phyloP scores from a whole-genome alignment of 345 rosid genomes.

The Anastatica hierochuntica region DNA sequence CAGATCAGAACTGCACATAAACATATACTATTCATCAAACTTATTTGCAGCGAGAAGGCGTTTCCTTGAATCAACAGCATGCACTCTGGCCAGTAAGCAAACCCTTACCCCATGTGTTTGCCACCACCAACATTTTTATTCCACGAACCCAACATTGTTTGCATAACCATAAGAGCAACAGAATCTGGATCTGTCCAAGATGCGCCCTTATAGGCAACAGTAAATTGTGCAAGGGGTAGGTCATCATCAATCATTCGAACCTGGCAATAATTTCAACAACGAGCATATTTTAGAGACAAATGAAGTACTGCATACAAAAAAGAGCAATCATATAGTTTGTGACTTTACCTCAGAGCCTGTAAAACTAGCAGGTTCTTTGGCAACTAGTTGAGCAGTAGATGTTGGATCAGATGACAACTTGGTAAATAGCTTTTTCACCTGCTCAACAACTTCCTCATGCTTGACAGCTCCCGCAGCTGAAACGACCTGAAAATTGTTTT shows the following conservation, averaged over 20 bases:
- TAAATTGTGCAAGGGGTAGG: conserved; percentile 94
- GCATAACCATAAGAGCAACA: conserved; percentile 90
- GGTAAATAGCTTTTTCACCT: conserved; percentile 71
- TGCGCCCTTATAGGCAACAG: conserved; percentile 93
- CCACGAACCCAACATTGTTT: conserved; percentile 98
- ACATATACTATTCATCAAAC: conserved; percentile 18
- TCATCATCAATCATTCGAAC: conserved; percentile 92
- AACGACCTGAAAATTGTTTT: conserved; percentile 51
- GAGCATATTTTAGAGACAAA: background rate
- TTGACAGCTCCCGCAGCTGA: conserved; percentile 97
- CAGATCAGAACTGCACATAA: conserved; percentile 62
- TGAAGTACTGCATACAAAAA: background rate
- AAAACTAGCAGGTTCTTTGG: conserved; percentile 71
- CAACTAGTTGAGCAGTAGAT: conserved; percentile 74
- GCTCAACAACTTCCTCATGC: conserved; percentile 91
- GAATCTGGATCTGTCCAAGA: conserved; percentile 99
- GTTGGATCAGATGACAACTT: conserved; percentile 79
- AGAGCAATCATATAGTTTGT: background rate
- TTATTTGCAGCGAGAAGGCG: background rate
- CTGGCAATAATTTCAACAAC: conserved; percentile 28
- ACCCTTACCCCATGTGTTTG: conserved; percentile 95
- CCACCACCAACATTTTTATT: conserved; percentile 81
- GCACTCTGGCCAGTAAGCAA: background rate
- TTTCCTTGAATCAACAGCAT: background rate
- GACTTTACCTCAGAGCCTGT: conserved; percentile 92